Evolutionary conservation across 345 rosid species (phyloP).

Genomic region (Camelina hispida): DNA sequence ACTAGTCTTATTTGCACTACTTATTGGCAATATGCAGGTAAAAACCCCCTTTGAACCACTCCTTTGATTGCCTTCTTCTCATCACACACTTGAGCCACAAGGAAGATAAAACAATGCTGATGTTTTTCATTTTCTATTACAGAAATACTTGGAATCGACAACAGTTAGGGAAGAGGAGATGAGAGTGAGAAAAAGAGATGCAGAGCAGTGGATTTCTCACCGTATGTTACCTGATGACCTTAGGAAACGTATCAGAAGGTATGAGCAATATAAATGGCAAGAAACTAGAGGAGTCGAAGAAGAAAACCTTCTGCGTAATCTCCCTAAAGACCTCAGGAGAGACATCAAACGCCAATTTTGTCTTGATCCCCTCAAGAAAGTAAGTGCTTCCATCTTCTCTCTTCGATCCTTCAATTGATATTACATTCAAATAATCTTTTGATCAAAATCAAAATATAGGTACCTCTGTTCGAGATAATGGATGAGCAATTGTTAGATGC

Average conservation of each 20-base stretch:
- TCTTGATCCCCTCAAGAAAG: conserved; percentile 66
- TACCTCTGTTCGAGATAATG: conserved; percentile 79
- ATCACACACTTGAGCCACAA: neutral
- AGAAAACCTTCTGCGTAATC: conserved; percentile 57
- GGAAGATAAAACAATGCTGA: neutral
- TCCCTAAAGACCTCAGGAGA: conserved; percentile 80
- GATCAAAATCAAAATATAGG: conserved; percentile 45
- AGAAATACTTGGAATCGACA: conserved; percentile 77
- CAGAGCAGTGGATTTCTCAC: conserved; percentile 89
- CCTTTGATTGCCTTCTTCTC: too few species aligned
- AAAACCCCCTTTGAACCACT: neutral
- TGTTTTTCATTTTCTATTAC: conserved; percentile 26
- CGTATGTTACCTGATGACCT: conserved; percentile 72
- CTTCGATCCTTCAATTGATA: neutral
- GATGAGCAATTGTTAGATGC: conserved; percentile 76
- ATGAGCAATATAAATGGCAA: conserved; percentile 88
- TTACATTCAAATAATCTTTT: neutral
- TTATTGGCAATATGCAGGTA: conserved; percentile 78
- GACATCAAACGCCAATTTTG: conserved; percentile 87
- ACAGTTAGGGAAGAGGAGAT: conserved; percentile 77
- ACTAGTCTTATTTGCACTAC: conserved; percentile 59
- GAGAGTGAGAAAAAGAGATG: conserved; percentile 81
- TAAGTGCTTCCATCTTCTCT: conserved; percentile 42
- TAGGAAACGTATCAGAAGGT: conserved; percentile 66
- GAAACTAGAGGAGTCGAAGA: conserved; percentile 88